Evolutionary conservation across 139 green algal species (phyloP).

Genomic region (Tetradesmus obliquus): DNA sequence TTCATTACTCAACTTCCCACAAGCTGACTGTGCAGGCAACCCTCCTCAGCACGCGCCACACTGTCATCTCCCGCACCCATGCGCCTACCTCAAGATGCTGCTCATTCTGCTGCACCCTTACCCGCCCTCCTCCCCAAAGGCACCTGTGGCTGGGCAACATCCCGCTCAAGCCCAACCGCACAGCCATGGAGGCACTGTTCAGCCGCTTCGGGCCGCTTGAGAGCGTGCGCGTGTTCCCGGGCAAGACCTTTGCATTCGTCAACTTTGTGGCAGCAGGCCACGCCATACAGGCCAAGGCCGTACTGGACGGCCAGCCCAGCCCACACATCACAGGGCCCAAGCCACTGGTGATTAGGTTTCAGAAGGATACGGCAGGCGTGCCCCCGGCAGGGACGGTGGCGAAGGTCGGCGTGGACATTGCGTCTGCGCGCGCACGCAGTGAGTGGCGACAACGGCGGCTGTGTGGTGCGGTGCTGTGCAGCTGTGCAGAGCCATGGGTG

Average conservation of each 20-base stretch:
- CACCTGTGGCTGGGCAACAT: conserved; percentile 92
- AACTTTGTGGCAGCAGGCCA: conserved; percentile 67
- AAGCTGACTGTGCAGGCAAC: no score
- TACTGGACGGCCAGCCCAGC: conserved; percentile 71
- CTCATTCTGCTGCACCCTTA: not conserved
- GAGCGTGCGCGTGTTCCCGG: conserved; percentile 78
- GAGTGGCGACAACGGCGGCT: not conserved
- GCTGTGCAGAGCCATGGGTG: not conserved
- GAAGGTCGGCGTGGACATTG: conserved; percentile 40
- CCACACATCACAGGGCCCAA: conserved; percentile 69
- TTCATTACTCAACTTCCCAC: no score
- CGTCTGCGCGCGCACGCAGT: conserved; percentile 26
- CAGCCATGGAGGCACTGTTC: conserved; percentile 74
- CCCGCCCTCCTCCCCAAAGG: conserved; percentile 50
- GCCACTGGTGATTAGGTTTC: conserved; percentile 79
- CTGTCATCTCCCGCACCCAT: no score
- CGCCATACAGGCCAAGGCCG: conserved; percentile 62
- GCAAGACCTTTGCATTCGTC: conserved; percentile 87
- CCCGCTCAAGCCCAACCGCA: conserved; percentile 74
- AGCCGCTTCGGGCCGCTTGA: conserved; percentile 75
- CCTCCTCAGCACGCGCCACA: no score
- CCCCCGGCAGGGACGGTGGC: conserved; percentile 43
- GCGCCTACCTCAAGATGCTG: no score
- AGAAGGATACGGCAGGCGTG: conserved; percentile 62
- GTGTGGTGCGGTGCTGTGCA: not conserved